Evolutionary conservation across 1,139 yeast genomes (phyloP).

Genomic region (Scheffersomyces titani): DNA sequence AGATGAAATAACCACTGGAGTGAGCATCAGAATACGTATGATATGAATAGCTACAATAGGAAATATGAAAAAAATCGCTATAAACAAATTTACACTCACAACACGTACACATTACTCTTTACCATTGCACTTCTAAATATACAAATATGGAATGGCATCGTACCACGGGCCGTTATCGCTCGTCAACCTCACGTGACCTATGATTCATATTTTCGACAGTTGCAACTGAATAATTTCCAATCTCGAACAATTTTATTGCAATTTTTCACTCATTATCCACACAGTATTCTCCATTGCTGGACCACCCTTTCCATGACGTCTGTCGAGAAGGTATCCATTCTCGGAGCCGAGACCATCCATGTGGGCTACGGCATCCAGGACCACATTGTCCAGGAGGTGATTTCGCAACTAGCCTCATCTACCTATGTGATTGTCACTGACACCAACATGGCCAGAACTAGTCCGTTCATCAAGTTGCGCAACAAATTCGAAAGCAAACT

Average conservation of each 20-base stretch:
- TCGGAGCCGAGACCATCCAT: slow-evolving; percentile 84
- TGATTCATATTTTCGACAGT: not conserved
- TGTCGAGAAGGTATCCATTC: slow-evolving; percentile 62
- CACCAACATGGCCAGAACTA: slow-evolving; percentile 70
- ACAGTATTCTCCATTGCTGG: not conserved
- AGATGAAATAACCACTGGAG: not conserved
- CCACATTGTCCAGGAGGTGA: slow-evolving; percentile 73
- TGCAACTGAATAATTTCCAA: not conserved
- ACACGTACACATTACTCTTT: not conserved
- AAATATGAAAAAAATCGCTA: too few species aligned
- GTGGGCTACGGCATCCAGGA: slow-evolving; percentile 83
- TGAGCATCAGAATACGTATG: too few species aligned
- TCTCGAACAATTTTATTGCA: not conserved
- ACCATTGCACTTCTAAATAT: too few species aligned
- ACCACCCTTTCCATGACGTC: slow-evolving; percentile 20
- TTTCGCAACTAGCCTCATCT: slow-evolving; percentile 69
- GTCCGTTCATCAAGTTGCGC: slow-evolving; percentile 51
- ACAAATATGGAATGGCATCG: not conserved
- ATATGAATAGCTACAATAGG: not conserved
- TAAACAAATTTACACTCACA: not conserved
- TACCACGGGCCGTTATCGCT: not conserved
- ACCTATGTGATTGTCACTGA: slow-evolving; percentile 93
- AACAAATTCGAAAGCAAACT: slow-evolving; percentile 34
- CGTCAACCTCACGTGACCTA: not conserved
- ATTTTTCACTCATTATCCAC: not conserved